Conservation (phyloP, 2,329 filamentous ascomycete genomes). For the Hymenoscyphus salicellus region DNA sequence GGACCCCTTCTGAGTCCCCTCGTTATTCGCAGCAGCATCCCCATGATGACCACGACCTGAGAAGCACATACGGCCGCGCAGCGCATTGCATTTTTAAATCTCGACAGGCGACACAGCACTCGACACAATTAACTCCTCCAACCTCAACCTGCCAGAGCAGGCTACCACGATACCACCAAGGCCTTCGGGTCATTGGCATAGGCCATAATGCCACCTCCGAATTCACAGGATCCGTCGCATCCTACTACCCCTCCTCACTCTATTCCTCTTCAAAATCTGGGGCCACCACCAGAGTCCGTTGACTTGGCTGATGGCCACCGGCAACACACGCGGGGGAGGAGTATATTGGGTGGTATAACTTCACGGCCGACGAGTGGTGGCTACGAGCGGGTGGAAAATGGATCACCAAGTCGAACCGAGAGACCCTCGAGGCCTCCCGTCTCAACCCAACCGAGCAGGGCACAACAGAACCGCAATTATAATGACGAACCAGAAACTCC, state of each 20-base stretch:
- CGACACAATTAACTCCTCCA: background rate
- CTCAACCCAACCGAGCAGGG: constrained; percentile 5
- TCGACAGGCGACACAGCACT: constrained; percentile 10
- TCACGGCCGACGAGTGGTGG: constrained; percentile 31
- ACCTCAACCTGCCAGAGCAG: constrained; percentile 5
- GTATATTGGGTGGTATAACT: constrained; percentile 30
- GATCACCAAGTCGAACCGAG: background rate
- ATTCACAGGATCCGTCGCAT: constrained; percentile 42
- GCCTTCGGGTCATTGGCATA: constrained; percentile 25
- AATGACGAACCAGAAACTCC: constrained; percentile 27
- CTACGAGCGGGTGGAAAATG: constrained; percentile 11
- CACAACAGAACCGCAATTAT: constrained; percentile 11
- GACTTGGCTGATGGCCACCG: constrained; percentile 28
- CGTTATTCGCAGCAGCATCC: background rate
- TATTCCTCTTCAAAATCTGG: constrained; percentile 69
- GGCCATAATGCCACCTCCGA: constrained; percentile 47
- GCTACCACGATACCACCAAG: constrained; percentile 12
- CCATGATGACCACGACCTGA: constrained; percentile 24
- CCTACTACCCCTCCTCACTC: constrained; percentile 52
- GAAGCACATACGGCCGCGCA: constrained; percentile 6
- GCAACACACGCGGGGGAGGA: constrained; percentile 33
- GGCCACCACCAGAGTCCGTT: constrained; percentile 35
- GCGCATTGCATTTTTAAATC: background rate
- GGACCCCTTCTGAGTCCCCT: background rate
- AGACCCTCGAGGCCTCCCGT: background rate